Percentiles rank a stretch among this genome's conserved stretches.
phyloP scores from a whole-genome alignment of 2,329 filamentous ascomycete species.

The Harringtonia aguacate region DNA sequence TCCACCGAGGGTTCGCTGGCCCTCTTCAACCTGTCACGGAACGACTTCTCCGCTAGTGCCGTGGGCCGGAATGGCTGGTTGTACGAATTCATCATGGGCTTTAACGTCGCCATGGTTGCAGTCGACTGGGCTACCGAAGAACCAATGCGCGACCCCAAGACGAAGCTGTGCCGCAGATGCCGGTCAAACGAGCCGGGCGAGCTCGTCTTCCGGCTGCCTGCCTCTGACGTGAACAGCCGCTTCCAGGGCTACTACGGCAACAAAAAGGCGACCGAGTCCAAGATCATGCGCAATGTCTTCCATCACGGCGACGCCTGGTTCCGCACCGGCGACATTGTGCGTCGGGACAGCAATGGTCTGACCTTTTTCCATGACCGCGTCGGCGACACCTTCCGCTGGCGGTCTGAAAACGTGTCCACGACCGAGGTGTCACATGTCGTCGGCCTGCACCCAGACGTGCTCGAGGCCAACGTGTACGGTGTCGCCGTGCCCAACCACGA shows the following conservation, averaged over 20 bases:
- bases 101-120: slow-evolving; percentile 47
- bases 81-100: slow-evolving; percentile 40
- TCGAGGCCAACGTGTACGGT: slow-evolving; percentile 80
- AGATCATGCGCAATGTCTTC: slow-evolving; percentile 66
- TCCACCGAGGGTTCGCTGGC: slow-evolving; percentile 62
- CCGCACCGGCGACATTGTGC: slow-evolving; percentile 71
- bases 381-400: slow-evolving; percentile 71
- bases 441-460: slow-evolving; percentile 52
- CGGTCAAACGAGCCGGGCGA: slow-evolving; percentile 59
- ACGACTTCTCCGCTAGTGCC: slow-evolving; percentile 64
- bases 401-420: slow-evolving; percentile 75
- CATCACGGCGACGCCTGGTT: slow-evolving; percentile 71
- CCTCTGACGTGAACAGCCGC: slow-evolving; percentile 45
- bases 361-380: slow-evolving; percentile 75
- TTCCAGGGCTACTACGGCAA: slow-evolving; percentile 83
- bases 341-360: slow-evolving; percentile 58
- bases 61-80: slow-evolving; percentile 64
- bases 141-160: slow-evolving; percentile 56
- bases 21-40: slow-evolving; percentile 62
- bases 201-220: slow-evolving; percentile 60
- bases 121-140: slow-evolving; percentile 62
- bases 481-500: slow-evolving; percentile 72
- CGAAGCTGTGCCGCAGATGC: slow-evolving; percentile 55
- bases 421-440: slow-evolving; percentile 71
- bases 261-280: slow-evolving; percentile 55